phyloP scores from a whole-genome alignment of 768 basidiomycete species.

The Amanita muscaria region DNA sequence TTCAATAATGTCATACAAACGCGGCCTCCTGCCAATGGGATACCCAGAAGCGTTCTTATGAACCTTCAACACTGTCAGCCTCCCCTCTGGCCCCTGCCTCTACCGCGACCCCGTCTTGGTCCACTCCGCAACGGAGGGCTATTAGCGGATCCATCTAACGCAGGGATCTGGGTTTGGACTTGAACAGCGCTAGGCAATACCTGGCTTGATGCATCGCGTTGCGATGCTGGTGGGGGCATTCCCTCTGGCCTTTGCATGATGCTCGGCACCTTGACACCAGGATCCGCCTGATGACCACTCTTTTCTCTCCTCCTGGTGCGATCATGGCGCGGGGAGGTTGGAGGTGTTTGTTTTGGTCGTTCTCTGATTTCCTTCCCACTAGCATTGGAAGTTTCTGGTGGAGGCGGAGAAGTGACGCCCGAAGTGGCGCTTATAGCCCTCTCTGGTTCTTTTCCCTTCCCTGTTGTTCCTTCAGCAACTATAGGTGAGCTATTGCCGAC shows the following conservation, averaged over 20 bases:
- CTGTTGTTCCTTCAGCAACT: not conserved
- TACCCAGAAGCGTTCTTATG: no score
- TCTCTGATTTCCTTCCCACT: not conserved
- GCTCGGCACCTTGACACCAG: conserved; percentile 3
- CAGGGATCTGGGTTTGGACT: not conserved
- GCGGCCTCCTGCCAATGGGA: no score
- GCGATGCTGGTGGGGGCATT: conserved; percentile 2
- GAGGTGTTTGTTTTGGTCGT: not conserved
- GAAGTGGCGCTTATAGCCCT: not conserved
- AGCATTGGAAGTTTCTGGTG: no score
- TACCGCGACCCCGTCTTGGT: conserved; percentile 3
- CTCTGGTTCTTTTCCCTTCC: conserved; percentile 16
- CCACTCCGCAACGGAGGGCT: conserved; percentile 1
- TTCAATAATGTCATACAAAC: no score
- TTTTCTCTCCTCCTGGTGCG: conserved; percentile 3
- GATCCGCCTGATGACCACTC: not conserved
- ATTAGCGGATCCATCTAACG: not conserved
- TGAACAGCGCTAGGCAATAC: conserved; percentile 4
- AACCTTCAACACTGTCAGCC: no score
- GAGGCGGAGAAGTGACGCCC: not conserved
- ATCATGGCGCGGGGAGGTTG: conserved; percentile 4
- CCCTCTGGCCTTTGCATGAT: conserved; percentile 9
- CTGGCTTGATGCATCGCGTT: conserved; percentile 3
- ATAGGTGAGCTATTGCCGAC: not conserved
- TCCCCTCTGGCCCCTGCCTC: conserved; percentile 7